These are phyloP conservation scores for Alectoria sarmentosa DNA, from an alignment of 495 filamentous ascomycete genomes.

Conservation along the genomic window DNA sequence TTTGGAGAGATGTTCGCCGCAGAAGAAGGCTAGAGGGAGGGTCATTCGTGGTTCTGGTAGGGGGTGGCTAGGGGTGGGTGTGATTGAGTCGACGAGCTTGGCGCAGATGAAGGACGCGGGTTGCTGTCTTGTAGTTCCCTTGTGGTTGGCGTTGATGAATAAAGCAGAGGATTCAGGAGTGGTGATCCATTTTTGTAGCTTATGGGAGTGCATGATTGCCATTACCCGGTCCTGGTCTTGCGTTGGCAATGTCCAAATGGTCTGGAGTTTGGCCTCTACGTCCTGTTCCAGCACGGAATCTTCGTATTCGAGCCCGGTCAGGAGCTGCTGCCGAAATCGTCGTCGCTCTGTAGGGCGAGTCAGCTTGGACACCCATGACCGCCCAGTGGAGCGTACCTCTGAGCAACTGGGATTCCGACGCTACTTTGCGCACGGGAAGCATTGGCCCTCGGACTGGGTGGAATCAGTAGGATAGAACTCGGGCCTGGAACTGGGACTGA, in stretches of 20 bases:
- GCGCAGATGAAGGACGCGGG: slow-evolving; percentile 8
- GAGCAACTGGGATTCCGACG: neutral
- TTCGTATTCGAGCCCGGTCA: slow-evolving; percentile 9
- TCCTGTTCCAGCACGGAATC: slow-evolving; percentile 2
- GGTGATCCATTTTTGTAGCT: slow-evolving; percentile 11
- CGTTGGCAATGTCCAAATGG: neutral
- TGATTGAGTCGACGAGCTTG: slow-evolving; percentile 8
- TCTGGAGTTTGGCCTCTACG: neutral
- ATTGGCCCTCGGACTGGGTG: neutral
- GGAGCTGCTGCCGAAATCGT: neutral
- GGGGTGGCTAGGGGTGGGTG: neutral
- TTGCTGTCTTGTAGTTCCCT: neutral
- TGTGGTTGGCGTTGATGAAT: slow-evolving; percentile 8
- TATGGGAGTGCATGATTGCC: slow-evolving; percentile 5
- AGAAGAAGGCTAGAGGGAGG: slow-evolving; percentile 8
- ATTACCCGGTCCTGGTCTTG: slow-evolving; percentile 9
- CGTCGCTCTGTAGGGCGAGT: neutral
- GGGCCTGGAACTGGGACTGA: neutral
- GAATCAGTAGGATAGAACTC: neutral
- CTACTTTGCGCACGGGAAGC: neutral
- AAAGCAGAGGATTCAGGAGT: neutral
- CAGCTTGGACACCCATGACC: neutral
- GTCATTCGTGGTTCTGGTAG: neutral
- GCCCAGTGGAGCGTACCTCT: neutral
- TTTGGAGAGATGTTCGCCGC: slow-evolving; percentile 1